A percentile compares a stretch with the other conserved stretches of the same genome.
Conservation (phyloP, 208 protist genomes). For the Wallacemonas sp. region DNA sequence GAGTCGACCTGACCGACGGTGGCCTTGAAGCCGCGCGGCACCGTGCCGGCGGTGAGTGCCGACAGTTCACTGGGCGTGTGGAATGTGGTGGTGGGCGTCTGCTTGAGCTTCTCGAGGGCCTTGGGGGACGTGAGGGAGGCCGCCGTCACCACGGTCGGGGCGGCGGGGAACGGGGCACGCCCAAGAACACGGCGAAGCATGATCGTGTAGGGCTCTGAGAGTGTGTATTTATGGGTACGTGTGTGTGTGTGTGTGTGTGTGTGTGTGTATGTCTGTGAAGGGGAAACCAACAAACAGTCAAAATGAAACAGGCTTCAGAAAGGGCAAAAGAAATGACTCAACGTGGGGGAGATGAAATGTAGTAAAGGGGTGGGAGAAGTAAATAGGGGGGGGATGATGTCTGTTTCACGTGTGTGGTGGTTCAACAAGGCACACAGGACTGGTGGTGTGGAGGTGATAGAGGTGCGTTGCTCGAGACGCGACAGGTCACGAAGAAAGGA, state of each 20-base stretch:
- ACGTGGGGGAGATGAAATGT: too few species aligned
- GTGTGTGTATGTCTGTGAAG: too few species aligned
- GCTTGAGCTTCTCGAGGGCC: slow-evolving; percentile 3
- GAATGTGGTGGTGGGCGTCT: background rate
- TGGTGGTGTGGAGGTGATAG: too few species aligned
- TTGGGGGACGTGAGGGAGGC: slow-evolving; percentile 1
- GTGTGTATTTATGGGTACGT: background rate
- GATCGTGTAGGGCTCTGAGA: background rate
- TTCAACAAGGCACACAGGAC: too few species aligned
- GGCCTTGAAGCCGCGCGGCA: slow-evolving; percentile 49
- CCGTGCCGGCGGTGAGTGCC: background rate
- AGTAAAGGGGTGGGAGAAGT: background rate
- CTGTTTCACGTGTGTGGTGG: background rate
- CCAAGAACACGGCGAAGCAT: slow-evolving; percentile 67
- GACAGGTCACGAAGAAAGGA: too few species aligned
- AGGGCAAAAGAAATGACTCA: too few species aligned
- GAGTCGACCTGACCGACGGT: slow-evolving; percentile 37
- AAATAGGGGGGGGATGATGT: background rate
- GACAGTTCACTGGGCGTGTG: slow-evolving; percentile 9
- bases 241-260: too few species aligned
- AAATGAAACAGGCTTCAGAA: too few species aligned
- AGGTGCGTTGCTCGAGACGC: too few species aligned
- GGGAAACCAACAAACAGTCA: too few species aligned
- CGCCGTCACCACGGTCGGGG: slow-evolving; percentile 32
- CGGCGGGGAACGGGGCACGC: slow-evolving; percentile 53